These are phyloP conservation scores for Phenoliferia sp. DNA, from an alignment of 1,284 basidiomycete species.

Conservation along the genomic window DNA sequence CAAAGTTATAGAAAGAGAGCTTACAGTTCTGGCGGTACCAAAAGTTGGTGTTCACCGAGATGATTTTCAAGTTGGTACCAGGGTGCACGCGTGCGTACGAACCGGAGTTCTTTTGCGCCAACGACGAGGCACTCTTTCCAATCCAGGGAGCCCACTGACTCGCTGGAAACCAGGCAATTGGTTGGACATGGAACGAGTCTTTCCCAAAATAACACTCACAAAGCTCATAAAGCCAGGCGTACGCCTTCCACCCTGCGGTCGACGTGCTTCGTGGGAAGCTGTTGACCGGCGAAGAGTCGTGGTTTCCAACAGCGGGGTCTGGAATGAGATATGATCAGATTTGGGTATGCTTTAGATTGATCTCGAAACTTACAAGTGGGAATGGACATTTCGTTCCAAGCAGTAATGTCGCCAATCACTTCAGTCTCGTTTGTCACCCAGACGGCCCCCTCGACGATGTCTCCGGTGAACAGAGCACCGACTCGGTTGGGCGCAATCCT, in stretches of 20 bases:
- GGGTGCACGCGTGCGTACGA: conserved; percentile 32
- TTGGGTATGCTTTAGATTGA: no score
- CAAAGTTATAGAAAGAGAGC: not conserved
- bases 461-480: conserved; percentile 59
- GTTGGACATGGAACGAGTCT: not conserved
- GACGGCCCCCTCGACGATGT: conserved; percentile 50
- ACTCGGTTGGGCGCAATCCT: conserved; percentile 41
- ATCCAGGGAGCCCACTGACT: conserved; percentile 35
- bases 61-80: conserved; percentile 39
- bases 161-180: conserved; percentile 26
- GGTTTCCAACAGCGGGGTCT: no score
- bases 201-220: not conserved
- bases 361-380: no score
- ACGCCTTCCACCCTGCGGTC: not conserved
- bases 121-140: conserved; percentile 15
- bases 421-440: conserved; percentile 44
- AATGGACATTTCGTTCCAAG: no score
- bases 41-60: conserved; percentile 56
- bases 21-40: conserved; percentile 47
- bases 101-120: conserved; percentile 18
- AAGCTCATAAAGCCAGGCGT: not conserved
- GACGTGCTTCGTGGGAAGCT: not conserved
- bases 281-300: not conserved
- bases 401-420: no score
- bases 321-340: no score